Percentiles rank a stretch among this genome's conserved stretches.
phyloP scores from a whole-genome alignment of 345 rosid genomes.

The Euphorbia lathyris region DNA sequence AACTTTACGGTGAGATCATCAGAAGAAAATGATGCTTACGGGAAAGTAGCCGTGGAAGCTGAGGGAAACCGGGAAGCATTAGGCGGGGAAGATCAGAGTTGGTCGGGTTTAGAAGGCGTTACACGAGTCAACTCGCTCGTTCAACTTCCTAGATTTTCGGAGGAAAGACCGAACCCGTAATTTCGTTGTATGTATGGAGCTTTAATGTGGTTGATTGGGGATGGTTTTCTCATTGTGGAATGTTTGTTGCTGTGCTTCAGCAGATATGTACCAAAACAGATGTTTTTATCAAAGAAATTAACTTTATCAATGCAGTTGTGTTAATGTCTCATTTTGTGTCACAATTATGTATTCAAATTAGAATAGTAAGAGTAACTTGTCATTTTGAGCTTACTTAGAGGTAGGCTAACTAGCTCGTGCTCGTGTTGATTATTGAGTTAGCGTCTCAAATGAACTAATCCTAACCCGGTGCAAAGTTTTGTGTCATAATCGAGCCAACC shows the following conservation, averaged over 20 bases:
- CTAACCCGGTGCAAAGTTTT: too few species aligned
- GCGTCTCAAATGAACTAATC: too few species aligned
- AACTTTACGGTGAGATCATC: conserved; percentile 80
- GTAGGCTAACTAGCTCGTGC: too few species aligned
- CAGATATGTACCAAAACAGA: conserved; percentile 19
- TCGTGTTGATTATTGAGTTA: too few species aligned
- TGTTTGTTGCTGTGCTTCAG: conserved; percentile 24
- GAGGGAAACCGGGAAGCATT: conserved; percentile 35
- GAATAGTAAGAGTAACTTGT: too few species aligned
- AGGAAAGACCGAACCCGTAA: conserved; percentile 52
- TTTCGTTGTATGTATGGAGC: conserved; percentile 5
- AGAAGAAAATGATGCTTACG: conserved; percentile 47
- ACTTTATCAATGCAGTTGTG: conserved; percentile 12
- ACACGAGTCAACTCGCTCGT: conserved; percentile 97
- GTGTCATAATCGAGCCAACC: too few species aligned
- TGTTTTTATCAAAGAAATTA: conserved; percentile 12
- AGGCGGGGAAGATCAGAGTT: conserved; percentile 64
- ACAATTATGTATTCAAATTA: not conserved
- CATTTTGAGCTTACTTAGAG: too few species aligned
- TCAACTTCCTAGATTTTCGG: conserved; percentile 94
- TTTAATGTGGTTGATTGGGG: conserved; percentile 10
- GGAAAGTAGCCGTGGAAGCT: conserved; percentile 33
- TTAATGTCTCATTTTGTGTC: conserved; percentile 2
- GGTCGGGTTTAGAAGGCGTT: conserved; percentile 95
- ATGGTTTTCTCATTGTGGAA: conserved; percentile 13